Base-by-base conservation (phyloP, 2,329 filamentous ascomycete species). In the Penicillium sp. region DNA sequence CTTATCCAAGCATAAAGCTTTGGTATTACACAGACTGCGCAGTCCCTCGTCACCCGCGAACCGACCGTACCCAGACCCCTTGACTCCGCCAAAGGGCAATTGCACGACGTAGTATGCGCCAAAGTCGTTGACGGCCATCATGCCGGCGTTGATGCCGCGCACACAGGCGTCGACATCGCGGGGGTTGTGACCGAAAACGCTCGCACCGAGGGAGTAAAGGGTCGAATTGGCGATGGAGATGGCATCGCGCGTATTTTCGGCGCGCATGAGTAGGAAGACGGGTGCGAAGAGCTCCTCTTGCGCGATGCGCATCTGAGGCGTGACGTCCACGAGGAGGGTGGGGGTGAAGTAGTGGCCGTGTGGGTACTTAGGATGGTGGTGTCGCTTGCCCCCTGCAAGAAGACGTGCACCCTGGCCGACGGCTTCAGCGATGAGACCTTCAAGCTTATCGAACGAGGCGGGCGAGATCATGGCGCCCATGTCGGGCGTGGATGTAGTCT, bases 81-180 rank as follows among this genome's bases (percentile, higher is more conserved):
- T 83, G n/a, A 88, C 83, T 46, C 90, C 93, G 34, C 93, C 93
- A 69, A 98, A 98, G 0, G 93, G 93, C 35, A 98, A 73, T 70
- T 95, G 90, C 6, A 95, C 90, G 45, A 91, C 89, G 65, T 98
- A 98, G 68, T 84, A 96, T 27, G 83, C 85, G 18, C 85, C 93
- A 63, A 98, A 98, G 72, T 98, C 93, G 66, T 98, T 98, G 58
- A 98, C 81, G 25, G 89, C 83, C 0, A 97, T 88, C 86, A 95
- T 96, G 39, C 93, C 93, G 0, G 86, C 83, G 53, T 85, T 81
- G 44, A 96, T 77, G 25, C 82, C 80, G 18, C 70, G 70, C 1
- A 91, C 82, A 27, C 94, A 81, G 12, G 73, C 73, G 12, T 78
- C 69, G 1, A 95, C 74, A 43, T 81, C 77, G 1, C 75, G 74